Percentiles rank a stretch among this genome's conserved stretches.
Evolutionary conservation across 2,329 filamentous ascomycete species (phyloP).

Genomic region (Cladophialophora psammophila): DNA sequence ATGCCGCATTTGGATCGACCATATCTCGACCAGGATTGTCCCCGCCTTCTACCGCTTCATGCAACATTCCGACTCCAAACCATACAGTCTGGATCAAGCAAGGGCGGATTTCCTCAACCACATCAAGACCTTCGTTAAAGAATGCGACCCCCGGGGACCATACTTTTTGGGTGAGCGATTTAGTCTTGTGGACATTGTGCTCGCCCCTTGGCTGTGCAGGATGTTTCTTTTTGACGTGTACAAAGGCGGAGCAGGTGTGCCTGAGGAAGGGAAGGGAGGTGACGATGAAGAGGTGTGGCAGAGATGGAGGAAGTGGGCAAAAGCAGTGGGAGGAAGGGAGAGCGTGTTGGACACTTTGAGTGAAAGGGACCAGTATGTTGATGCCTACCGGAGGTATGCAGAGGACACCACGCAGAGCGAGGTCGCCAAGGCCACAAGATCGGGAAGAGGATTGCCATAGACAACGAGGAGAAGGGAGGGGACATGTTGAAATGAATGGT

Average conservation of each 20-base stretch:
- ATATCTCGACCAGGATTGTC: constrained; percentile 70
- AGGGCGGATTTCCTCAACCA: constrained; percentile 65
- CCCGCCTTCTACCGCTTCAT: constrained; percentile 72
- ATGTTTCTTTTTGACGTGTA: constrained; percentile 79
- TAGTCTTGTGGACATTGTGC: constrained; percentile 72
- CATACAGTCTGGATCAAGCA: constrained; percentile 60
- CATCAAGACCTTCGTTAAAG: constrained; percentile 66
- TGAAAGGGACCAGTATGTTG: constrained; percentile 70
- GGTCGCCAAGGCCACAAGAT: constrained; percentile 68
- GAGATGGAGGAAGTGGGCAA: constrained; percentile 70
- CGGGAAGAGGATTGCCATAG: constrained; percentile 68
- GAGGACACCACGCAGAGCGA: constrained; percentile 69
- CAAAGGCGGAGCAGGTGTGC: constrained; percentile 66
- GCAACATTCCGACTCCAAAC: constrained; percentile 52
- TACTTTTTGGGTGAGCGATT: constrained; percentile 72
- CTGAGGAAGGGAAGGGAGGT: constrained; percentile 55
- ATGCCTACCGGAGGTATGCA: constrained; percentile 72
- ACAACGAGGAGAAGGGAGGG: not conserved
- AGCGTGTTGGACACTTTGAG: constrained; percentile 74
- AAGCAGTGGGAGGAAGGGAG: constrained; percentile 64
- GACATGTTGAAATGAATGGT: not conserved
- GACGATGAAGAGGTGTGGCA: constrained; percentile 67
- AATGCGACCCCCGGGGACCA: constrained; percentile 68
- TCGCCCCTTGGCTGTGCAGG: constrained; percentile 76
- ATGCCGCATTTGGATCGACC: constrained; percentile 77